phyloP scores from a whole-genome alignment of 2,329 filamentous ascomycete species.

The Westerdykella ornata region DNA sequence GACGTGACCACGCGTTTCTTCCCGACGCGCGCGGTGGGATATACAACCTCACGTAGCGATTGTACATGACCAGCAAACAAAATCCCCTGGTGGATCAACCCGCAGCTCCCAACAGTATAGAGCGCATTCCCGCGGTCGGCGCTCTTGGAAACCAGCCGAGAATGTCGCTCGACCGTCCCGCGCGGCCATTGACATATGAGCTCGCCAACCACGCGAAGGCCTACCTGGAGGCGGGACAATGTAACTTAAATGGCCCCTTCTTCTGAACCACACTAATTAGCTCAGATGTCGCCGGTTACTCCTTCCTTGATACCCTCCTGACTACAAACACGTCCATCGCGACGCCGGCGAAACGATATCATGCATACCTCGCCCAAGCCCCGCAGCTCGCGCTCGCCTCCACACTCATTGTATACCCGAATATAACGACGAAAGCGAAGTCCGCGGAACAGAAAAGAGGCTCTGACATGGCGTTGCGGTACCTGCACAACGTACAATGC shows the following conservation, averaged over 20 bases:
- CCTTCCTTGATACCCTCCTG: slow-evolving; percentile 32
- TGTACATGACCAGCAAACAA: neutral
- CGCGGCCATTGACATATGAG: slow-evolving; percentile 29
- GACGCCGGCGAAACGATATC: slow-evolving; percentile 29
- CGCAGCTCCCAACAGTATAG: too few species aligned
- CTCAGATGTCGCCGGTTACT: slow-evolving; percentile 29
- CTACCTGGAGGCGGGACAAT: slow-evolving; percentile 32
- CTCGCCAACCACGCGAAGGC: slow-evolving; percentile 33
- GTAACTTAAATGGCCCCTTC: slow-evolving; percentile 7
- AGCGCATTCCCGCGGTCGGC: slow-evolving; percentile 6
- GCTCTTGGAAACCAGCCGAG: slow-evolving; percentile 21
- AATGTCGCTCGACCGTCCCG: slow-evolving; percentile 23
- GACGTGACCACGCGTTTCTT: neutral
- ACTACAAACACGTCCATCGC: slow-evolving; percentile 29
- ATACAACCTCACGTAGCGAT: neutral
- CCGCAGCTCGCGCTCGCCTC: slow-evolving; percentile 70
- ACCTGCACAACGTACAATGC: slow-evolving; percentile 61
- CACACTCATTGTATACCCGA: slow-evolving; percentile 76
- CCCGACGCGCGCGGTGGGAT: neutral
- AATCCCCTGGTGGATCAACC: neutral
- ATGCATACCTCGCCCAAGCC: slow-evolving; percentile 60
- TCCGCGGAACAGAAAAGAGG: slow-evolving; percentile 56
- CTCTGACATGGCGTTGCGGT: slow-evolving; percentile 59
- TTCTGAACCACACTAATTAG: neutral
- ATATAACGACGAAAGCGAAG: slow-evolving; percentile 65